These are phyloP conservation scores for Pseudopithomyces chartarum DNA, from an alignment of 2,329 filamentous ascomycete genomes.

Conservation along the genomic window DNA sequence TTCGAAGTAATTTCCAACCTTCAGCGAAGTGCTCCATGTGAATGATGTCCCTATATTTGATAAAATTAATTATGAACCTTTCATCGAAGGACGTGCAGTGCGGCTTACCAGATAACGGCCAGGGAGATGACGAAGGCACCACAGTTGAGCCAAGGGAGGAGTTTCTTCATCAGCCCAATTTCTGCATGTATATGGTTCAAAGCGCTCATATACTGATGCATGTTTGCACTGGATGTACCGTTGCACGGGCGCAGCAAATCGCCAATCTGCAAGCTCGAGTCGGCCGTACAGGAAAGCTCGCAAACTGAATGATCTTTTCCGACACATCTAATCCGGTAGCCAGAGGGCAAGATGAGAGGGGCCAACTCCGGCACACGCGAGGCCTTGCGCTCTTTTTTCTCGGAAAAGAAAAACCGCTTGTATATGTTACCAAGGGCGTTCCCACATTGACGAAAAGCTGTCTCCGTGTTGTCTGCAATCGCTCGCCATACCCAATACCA, in stretches of 20 bases:
- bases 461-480: neutral
- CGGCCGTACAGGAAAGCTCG: neutral
- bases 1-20: neutral
- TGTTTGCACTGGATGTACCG: too few species aligned
- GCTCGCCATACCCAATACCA: neutral
- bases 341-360: neutral
- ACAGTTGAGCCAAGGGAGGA: neutral
- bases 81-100: neutral
- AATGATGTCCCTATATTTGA: neutral
- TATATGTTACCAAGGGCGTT: neutral
- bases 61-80: too few species aligned
- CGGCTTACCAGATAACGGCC: neutral
- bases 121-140: neutral
- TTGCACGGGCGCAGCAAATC: too few species aligned
- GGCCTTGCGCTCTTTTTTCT: neutral
- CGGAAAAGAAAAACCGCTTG: too few species aligned
- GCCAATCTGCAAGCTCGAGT: neutral
- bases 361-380: too few species aligned
- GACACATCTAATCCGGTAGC: neutral
- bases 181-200: neutral
- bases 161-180: too few species aligned
- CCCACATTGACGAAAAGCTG: neutral
- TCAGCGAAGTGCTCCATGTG: neutral
- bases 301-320: neutral
- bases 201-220: too few species aligned